Evolutionary conservation across 2,329 filamentous ascomycete species (phyloP).

Genomic region (Pyricularia sp.): DNA sequence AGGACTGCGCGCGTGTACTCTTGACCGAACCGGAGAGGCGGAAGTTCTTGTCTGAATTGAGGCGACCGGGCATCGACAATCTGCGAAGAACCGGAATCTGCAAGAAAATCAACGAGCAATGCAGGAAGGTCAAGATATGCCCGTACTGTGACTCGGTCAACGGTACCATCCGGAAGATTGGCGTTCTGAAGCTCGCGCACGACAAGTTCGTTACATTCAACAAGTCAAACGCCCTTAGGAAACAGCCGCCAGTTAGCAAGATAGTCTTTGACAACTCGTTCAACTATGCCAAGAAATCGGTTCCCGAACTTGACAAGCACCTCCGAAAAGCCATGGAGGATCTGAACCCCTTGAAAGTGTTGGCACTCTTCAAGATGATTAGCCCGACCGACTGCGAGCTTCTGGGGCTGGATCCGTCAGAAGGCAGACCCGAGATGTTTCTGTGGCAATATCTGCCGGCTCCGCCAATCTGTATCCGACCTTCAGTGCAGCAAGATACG

Average conservation of each 20-base stretch:
- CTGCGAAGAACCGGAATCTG: conserved; percentile 69
- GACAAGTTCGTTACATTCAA: conserved; percentile 86
- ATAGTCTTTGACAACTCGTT: conserved; percentile 79
- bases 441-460: conserved; percentile 95
- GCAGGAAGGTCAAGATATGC: conserved; percentile 74
- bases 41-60: conserved; percentile 64
- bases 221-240: conserved; percentile 75
- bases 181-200: conserved; percentile 86
- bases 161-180: conserved; percentile 82
- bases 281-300: conserved; percentile 59
- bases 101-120: conserved; percentile 81
- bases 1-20: conserved; percentile 75
- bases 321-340: conserved; percentile 88
- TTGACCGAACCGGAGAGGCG: conserved; percentile 70
- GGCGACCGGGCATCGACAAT: conserved; percentile 74
- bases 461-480: conserved; percentile 84
- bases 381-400: conserved; percentile 78
- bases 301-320: conserved; percentile 80
- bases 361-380: conserved; percentile 87
- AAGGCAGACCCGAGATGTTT: conserved; percentile 90
- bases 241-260: conserved; percentile 71
- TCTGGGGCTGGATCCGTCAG: conserved; percentile 72
- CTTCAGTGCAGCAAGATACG: conserved; percentile 84
- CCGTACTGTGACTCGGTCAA: conserved; percentile 72
- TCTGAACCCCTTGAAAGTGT: conserved; percentile 72